Evolutionary conservation across 208 protist genomes (phyloP), one percentile per base, ranked within the genome.

Genomic region (Acanthamoeba culbertsoni): DNA sequence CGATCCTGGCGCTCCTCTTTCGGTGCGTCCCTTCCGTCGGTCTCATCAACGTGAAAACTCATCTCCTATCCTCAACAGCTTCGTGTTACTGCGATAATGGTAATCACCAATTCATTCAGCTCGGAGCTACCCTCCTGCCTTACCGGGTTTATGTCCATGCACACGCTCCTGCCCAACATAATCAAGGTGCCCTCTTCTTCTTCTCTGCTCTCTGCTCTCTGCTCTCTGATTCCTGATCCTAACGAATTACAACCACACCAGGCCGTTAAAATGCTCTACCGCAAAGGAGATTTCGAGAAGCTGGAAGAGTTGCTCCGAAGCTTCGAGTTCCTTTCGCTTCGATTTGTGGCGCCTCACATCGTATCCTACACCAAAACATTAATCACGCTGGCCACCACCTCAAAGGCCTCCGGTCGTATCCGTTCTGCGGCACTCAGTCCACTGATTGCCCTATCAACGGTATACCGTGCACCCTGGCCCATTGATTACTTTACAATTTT

Each of bases 71-170:
- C 12, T 12, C 16, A 2, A 77, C 14, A 77, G 71, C 71, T 82
- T 42, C 71, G 71, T 23, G 40, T 82, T 18, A 42, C 71, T 23
- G 71, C 71, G 18, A 28, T 51, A 28, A 82, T 82, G 71, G 71
- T 82, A 26, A 51, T 82, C 71, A 51, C 71, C 71, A 82, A 53
- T 20, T 35, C 71, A 23, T 82, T 82, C n/a, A 51, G 26, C 37
- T 82, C 71, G 35, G 71, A 82, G 43, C 71, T 82, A 12, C 71
- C 71, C 31, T 82, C 71, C 31, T 82, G 71, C n/a, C 33, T 82
- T 10, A n/a, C 26, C 31, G 71, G 71, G 5, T 82, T 82, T 42
- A 3, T 33, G 2, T 10, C 14, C 43, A 8, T 82, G 16, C 43
- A 82, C 43, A 53, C 71, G 1, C 35, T 82, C 37, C 42, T 82